Evolutionary conservation across 2,329 filamentous ascomycete species (phyloP), one percentile per base, ranked within the genome.

Genomic region (Dendrostoma leiphaemia): DNA sequence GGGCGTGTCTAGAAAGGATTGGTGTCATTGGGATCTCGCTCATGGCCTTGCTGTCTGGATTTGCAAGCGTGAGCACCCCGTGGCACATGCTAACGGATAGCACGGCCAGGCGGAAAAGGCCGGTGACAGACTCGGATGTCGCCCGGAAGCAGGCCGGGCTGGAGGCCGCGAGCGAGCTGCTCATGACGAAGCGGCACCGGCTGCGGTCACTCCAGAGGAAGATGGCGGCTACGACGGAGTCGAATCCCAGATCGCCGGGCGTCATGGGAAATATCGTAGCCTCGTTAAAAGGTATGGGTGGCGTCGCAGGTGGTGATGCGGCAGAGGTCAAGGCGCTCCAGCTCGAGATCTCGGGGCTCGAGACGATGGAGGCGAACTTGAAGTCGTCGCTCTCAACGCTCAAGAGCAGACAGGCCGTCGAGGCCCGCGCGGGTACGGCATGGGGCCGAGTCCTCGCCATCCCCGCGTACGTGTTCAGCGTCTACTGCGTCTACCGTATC

Each of bases 31-130:
- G 91, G 3, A 91, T 94, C 53, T 86, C 88, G 45, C 73, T 94
- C 50, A 95, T 96, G 90, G 91, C 90, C 15, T 79, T 92, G 13
- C 75, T 96, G n/a, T 90, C 90, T 6, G 91, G 91, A 0, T 96
- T 95, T 64, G 91, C 91, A 6, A 90, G 90, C n/a, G 88, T 95
- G 31, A 92, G 89, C 23, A 88, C 89, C 1, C 84, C 91, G 1
- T 96, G 91, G 90, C 88, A 95, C 65, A 90, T 84, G 1, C 90
- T 95, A 70, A 81, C 84, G 23, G 83, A 85, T 28, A 82, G 80
- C 35, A 74, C 82, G 43, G 66, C 71, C 9, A 69, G 72, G 29
- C 68, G 68, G 45, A 74, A 73, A 48, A 78, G 81, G 28, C 82
- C 82, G 3, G 82, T 91, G 17, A 86, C 86, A 0, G 90, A 95